phyloP scores from a whole-genome alignment of 2,329 filamentous ascomycete species.

The Eutypa lata region DNA sequence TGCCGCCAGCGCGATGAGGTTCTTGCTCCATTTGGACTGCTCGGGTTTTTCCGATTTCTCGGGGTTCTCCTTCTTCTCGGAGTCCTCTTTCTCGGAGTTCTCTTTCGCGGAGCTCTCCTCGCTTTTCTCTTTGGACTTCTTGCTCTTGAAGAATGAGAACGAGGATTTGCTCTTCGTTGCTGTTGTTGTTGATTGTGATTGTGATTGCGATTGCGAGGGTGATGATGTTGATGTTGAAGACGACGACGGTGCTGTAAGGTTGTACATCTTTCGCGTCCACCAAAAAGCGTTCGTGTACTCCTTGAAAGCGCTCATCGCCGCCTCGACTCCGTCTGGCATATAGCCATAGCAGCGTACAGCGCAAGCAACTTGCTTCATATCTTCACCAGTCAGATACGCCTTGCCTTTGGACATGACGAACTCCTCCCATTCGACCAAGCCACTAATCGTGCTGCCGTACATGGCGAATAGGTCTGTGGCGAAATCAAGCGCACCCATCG shows the following conservation, averaged over 20 bases:
- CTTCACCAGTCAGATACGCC: background rate
- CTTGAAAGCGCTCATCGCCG: background rate
- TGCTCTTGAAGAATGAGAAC: background rate
- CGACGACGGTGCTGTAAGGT: background rate
- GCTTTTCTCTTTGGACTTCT: background rate
- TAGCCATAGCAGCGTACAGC: background rate
- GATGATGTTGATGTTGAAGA: too few relatives aligned
- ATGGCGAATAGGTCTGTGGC: too few relatives aligned
- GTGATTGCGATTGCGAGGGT: too few relatives aligned
- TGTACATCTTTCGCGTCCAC: background rate
- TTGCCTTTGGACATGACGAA: background rate
- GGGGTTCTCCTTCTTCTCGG: too few relatives aligned
- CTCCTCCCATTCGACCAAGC: background rate
- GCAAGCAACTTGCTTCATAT: background rate
- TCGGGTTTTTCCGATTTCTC: too few relatives aligned
- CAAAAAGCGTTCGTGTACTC: constrained; percentile 1
- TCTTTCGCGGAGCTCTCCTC: background rate
- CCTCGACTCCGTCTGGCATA: background rate
- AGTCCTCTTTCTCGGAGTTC: background rate
- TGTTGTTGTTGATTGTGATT: too few relatives aligned
- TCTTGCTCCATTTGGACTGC: background rate
- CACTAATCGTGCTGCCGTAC: background rate
- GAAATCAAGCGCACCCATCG: too few relatives aligned
- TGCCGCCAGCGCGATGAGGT: too few relatives aligned
- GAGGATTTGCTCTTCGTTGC: background rate